These are phyloP conservation scores for Spathaspora arborariae DNA, from an alignment of 805 yeast genomes.

Conservation along the genomic window DNA sequence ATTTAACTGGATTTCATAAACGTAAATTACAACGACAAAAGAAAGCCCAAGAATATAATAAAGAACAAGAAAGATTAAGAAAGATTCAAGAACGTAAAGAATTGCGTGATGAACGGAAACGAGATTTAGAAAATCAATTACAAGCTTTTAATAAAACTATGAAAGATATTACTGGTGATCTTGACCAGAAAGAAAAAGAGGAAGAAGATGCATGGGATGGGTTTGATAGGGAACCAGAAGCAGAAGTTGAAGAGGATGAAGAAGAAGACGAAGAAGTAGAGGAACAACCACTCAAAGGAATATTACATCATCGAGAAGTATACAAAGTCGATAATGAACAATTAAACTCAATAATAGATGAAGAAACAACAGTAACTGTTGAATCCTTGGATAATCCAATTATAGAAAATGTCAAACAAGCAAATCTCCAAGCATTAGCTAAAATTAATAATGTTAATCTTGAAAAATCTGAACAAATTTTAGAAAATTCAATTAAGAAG, in stretches of 20 bases:
- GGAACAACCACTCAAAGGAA: constrained; percentile 27
- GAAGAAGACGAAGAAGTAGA: constrained; percentile 9
- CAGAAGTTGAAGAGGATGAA: constrained; percentile 13
- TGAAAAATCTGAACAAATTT: constrained; percentile 59
- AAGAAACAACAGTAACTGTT: constrained; percentile 40
- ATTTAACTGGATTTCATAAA: constrained; percentile 92
- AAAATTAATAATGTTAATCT: constrained; percentile 70
- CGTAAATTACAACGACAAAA: constrained; percentile 86
- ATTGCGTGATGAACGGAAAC: constrained; percentile 66
- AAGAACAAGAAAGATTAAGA: constrained; percentile 72
- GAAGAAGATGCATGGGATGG: constrained; percentile 39
- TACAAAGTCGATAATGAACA: constrained; percentile 27
- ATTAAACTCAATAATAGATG: constrained; percentile 38
- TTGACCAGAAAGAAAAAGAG: constrained; percentile 20
- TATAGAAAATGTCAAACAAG: constrained; percentile 24
- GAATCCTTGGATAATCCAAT: constrained; percentile 45
- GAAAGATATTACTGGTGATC: constrained; percentile 20
- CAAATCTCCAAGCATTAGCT: constrained; percentile 43
- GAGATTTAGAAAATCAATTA: constrained; percentile 61
- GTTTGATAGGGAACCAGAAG: constrained; percentile 20
- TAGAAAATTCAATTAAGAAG: constrained; percentile 68
- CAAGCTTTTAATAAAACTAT: constrained; percentile 51
- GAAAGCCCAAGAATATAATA: constrained; percentile 70
- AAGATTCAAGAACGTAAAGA: constrained; percentile 73
- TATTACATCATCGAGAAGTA: constrained; percentile 43